phyloP scores from a whole-genome alignment of 2,329 filamentous ascomycete species.

The Fusarium sp. region DNA sequence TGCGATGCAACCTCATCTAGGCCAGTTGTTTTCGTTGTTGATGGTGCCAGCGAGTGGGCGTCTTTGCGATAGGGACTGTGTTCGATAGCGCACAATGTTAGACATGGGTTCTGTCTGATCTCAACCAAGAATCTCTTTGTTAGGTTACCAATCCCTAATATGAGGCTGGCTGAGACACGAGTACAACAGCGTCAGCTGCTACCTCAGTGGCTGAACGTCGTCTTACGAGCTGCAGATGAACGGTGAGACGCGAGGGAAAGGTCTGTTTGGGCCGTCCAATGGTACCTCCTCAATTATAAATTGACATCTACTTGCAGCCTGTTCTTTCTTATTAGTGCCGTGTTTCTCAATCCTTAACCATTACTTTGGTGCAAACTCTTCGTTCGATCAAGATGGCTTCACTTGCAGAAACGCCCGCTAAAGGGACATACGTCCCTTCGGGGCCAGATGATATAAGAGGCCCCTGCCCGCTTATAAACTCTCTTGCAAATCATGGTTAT shows the following conservation, averaged over 20 bases:
- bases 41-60: background rate
- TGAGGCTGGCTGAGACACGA: background rate
- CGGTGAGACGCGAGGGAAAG: background rate
- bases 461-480: conserved; percentile 45
- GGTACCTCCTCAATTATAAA: background rate
- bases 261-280: background rate
- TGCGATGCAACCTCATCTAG: background rate
- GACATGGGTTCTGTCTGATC: background rate
- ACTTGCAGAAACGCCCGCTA: conserved; percentile 18
- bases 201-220: background rate
- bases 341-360: background rate
- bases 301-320: background rate
- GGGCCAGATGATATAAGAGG: conserved; percentile 39
- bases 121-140: background rate
- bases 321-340: background rate
- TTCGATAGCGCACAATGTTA: background rate
- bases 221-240: background rate
- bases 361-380: background rate
- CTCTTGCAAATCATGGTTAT: conserved; percentile 47
- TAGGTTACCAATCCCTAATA: background rate
- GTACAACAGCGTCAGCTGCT: background rate
- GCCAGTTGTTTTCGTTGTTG: background rate
- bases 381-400: conserved; percentile 22
- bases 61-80: background rate
- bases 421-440: conserved; percentile 37